Evolutionary conservation across 192 early-diverging fungal species (phyloP).

Genomic region (Podila epicladia): DNA sequence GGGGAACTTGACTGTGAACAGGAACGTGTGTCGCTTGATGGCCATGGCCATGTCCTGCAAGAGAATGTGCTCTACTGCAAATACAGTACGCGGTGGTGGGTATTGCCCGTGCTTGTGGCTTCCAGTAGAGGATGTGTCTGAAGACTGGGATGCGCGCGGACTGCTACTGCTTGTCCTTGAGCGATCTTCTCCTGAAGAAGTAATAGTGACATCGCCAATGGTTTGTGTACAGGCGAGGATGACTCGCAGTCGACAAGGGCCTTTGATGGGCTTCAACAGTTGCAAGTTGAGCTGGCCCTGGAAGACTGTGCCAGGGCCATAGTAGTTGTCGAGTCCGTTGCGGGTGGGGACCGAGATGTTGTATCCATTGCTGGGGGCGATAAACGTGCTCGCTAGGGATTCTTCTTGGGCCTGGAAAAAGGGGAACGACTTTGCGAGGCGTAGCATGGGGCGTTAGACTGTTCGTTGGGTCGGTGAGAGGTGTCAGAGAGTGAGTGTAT

Average conservation of each 20-base stretch:
- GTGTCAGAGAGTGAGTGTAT: neutral
- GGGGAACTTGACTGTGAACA: conserved; percentile 49
- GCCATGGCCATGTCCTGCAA: conserved; percentile 26
- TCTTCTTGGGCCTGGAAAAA: conserved; percentile 33
- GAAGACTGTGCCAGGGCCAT: conserved; percentile 48
- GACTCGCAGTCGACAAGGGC: conserved; percentile 28
- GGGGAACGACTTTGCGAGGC: conserved; percentile 33
- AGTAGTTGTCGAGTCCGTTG: conserved; percentile 38
- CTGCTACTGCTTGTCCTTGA: neutral
- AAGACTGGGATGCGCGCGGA: neutral
- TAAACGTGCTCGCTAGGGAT: conserved; percentile 23
- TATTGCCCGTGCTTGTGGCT: neutral
- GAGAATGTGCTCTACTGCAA: conserved; percentile 30
- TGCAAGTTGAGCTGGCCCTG: conserved; percentile 45
- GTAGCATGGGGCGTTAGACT: conserved; percentile 14
- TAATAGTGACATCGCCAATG: neutral
- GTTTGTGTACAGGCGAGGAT: conserved; percentile 28
- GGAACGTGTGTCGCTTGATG: conserved; percentile 33
- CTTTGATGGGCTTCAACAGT: conserved; percentile 19
- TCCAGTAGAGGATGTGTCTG: neutral
- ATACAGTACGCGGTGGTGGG: conserved; percentile 12
- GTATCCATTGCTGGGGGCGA: conserved; percentile 39
- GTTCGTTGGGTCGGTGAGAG: neutral
- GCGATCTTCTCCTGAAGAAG: neutral
- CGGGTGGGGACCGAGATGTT: conserved; percentile 28